Evolutionary conservation across 1,284 basidiomycete species (phyloP).

Genomic region (Trametes sp.): DNA sequence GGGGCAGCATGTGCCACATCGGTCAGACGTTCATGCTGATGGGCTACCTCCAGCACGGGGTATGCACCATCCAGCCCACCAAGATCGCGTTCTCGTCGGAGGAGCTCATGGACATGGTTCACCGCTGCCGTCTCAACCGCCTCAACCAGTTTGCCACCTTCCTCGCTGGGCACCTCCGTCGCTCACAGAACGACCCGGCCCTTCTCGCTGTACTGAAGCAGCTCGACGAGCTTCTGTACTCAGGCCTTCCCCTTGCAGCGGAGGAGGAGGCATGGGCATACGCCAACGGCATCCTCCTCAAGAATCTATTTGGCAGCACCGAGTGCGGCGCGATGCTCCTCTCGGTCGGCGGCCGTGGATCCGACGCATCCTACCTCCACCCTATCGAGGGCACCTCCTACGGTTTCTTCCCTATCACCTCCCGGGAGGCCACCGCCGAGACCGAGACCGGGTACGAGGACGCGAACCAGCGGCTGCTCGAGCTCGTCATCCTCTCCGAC

Average conservation of each 20-base stretch:
- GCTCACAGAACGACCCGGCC: conserved; percentile 64
- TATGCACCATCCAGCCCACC: conserved; percentile 44
- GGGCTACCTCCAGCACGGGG: conserved; percentile 41
- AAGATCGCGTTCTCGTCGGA: conserved; percentile 40
- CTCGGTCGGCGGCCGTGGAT: conserved; percentile 57
- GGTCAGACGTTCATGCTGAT: conserved; percentile 43
- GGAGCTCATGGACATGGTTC: conserved; percentile 41
- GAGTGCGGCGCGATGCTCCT: conserved; percentile 75
- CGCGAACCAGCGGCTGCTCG: conserved; percentile 57
- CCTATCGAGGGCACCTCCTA: conserved; percentile 64
- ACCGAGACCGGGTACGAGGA: conserved; percentile 55
- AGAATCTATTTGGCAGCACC: conserved; percentile 79
- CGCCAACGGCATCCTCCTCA: conserved; percentile 61
- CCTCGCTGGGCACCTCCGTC: conserved; percentile 66
- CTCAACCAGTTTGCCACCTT: conserved; percentile 76
- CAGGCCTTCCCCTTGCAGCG: conserved; percentile 36
- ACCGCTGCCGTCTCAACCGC: conserved; percentile 67
- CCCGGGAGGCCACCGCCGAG: conserved; percentile 21
- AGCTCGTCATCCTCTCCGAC: conserved; percentile 68
- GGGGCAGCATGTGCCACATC: conserved; percentile 44
- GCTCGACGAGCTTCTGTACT: conserved; percentile 42
- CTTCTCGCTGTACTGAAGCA: conserved; percentile 59
- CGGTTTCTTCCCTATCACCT: conserved; percentile 62
- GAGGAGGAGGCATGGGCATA: conserved; percentile 64
- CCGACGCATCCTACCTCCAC: conserved; percentile 49